A percentile compares a stretch with the other conserved stretches of the same genome.
phyloP scores from a whole-genome alignment of 768 basidiomycete genomes.

The Mycena pura region DNA sequence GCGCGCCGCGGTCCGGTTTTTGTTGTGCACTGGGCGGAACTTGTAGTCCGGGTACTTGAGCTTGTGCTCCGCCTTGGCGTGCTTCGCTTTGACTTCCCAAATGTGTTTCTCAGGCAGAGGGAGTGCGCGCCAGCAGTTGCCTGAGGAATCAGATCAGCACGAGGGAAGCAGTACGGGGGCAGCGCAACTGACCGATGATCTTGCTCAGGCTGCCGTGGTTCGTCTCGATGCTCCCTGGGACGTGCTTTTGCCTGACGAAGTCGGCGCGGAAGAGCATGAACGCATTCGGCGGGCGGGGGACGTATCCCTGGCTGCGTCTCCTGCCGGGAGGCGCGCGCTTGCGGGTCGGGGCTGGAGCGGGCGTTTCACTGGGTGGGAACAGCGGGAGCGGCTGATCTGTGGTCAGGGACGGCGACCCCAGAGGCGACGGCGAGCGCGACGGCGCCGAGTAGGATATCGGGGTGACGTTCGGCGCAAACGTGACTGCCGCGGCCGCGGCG shows the following conservation, averaged over 20 bases:
- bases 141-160: conserved; percentile 44
- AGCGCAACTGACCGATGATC: conserved; percentile 63
- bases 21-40: conserved; percentile 62
- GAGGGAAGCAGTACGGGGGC: neutral
- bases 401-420: conserved; percentile 35
- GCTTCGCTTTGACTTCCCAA: conserved; percentile 78
- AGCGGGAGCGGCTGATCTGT: conserved; percentile 46
- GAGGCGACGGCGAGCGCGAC: conserved; percentile 29
- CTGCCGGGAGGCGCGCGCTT: conserved; percentile 66
- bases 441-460: conserved; percentile 54
- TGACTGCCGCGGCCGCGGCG: conserved; percentile 47
- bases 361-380: conserved; percentile 60
- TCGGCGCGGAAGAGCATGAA: conserved; percentile 89
- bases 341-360: conserved; percentile 46
- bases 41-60: conserved; percentile 71
- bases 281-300: conserved; percentile 84
- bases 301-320: conserved; percentile 66
- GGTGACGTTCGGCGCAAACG: conserved; percentile 69
- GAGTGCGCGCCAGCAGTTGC: conserved; percentile 77
- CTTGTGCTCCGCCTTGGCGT: conserved; percentile 77
- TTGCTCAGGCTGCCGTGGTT: conserved; percentile 77
- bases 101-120: conserved; percentile 72
- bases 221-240: conserved; percentile 79
- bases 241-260: conserved; percentile 81
- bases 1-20: conserved; percentile 30